Evolutionary conservation across 371 early-diverging fungal species (phyloP).

Genomic region (Smittium mucronatum): DNA sequence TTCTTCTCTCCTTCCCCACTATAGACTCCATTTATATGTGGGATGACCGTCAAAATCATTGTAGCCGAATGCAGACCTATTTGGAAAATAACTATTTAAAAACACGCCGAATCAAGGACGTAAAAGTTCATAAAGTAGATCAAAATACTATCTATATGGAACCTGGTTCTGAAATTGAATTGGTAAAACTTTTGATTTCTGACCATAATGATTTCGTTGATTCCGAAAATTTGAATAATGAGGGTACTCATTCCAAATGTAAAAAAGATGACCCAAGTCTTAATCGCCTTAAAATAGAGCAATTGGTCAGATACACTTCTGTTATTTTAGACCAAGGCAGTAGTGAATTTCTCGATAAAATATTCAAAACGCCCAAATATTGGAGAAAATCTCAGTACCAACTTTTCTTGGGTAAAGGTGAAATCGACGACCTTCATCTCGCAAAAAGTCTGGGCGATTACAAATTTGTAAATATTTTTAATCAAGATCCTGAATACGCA

Average conservation of each 20-base stretch:
- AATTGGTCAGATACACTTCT: neutral
- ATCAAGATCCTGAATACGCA: neutral
- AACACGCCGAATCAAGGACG: slow-evolving; percentile 19
- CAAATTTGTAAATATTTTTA: neutral
- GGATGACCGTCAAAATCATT: slow-evolving; percentile 45
- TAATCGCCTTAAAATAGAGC: neutral
- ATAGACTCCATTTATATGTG: slow-evolving; percentile 37
- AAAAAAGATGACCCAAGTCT: neutral
- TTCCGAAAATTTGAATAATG: neutral
- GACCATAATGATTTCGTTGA: slow-evolving; percentile 27
- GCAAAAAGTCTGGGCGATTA: neutral
- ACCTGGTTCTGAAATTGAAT: slow-evolving; percentile 33
- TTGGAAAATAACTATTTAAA: slow-evolving; percentile 19
- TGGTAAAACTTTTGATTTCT: slow-evolving; percentile 33
- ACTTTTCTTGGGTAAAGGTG: neutral
- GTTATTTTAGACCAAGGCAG: neutral
- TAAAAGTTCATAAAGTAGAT: slow-evolving; percentile 30
- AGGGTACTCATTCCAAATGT: neutral
- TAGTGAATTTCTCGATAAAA: neutral
- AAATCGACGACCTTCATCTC: neutral
- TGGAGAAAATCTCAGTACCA: neutral
- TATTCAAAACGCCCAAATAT: neutral
- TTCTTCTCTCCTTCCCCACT: slow-evolving; percentile 34
- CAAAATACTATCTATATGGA: slow-evolving; percentile 36
- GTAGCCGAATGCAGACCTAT: slow-evolving; percentile 34